Evolutionary conservation across 2,329 filamentous ascomycete species (phyloP).

Genomic region (Cordyceps militaris): DNA sequence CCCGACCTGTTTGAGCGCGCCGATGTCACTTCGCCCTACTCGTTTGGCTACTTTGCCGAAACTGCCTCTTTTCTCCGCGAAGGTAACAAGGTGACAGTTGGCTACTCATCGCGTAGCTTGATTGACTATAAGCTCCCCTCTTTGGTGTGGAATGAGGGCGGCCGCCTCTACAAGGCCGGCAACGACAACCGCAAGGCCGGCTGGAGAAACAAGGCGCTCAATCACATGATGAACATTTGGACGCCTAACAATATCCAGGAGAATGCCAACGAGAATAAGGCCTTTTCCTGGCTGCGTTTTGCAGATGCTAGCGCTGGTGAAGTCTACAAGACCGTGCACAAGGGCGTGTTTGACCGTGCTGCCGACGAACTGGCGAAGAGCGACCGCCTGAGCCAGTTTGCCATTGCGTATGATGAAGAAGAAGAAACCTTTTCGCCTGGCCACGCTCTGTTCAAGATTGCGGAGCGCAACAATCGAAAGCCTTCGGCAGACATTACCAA

Average conservation of each 20-base stretch:
- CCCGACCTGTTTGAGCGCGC: conserved; percentile 94
- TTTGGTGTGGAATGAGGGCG: conserved; percentile 73
- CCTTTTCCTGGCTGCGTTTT: conserved; percentile 89
- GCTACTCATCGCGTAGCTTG: conserved; percentile 78
- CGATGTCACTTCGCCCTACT: conserved; percentile 80
- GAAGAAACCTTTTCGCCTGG: conserved; percentile 58
- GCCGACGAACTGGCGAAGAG: conserved; percentile 48
- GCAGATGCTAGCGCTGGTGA: conserved; percentile 70
- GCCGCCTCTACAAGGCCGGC: conserved; percentile 67
- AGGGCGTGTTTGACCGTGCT: conserved; percentile 67
- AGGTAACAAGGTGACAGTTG: conserved; percentile 68
- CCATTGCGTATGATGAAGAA: conserved; percentile 63
- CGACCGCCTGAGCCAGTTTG: conserved; percentile 58
- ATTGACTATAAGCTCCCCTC: conserved; percentile 81
- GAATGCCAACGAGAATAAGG: conserved; percentile 52
- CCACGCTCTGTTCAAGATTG: conserved; percentile 77
- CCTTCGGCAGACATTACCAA: conserved; percentile 62
- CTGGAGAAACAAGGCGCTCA: conserved; percentile 69
- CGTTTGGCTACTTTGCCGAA: conserved; percentile 82
- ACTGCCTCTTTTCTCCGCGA: conserved; percentile 93
- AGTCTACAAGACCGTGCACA: conserved; percentile 60
- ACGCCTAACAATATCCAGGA: conserved; percentile 67
- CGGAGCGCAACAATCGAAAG: conserved; percentile 58
- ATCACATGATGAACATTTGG: conserved; percentile 87
- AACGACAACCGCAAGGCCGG: conserved; percentile 68